These are phyloP conservation scores for Isoetes taiwanensis DNA, from an alignment of 75 land plant species.

Conservation along the genomic window DNA sequence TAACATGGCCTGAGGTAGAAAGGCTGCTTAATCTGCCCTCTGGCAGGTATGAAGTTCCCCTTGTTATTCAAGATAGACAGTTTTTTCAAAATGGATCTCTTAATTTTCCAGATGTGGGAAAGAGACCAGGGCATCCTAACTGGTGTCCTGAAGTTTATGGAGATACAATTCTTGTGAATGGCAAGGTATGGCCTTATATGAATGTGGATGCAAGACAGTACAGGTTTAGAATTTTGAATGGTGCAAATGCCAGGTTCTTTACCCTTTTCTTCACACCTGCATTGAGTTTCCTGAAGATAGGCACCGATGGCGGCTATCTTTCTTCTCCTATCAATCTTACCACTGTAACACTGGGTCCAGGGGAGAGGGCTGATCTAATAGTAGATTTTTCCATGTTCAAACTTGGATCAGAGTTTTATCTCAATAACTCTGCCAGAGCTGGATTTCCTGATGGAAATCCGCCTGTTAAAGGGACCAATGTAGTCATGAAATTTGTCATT, in stretches of 20 bases:
- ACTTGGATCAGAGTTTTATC: too few relatives aligned
- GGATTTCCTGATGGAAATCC: too few relatives aligned
- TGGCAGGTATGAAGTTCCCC: too few relatives aligned
- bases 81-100: not conserved
- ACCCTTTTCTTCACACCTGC: not conserved
- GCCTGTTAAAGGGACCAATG: too few relatives aligned
- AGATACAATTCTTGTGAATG: not conserved
- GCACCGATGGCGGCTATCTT: not conserved
- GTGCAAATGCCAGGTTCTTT: not conserved
- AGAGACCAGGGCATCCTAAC: not conserved
- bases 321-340: not conserved
- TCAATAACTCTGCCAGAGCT: too few relatives aligned
- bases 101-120: not conserved
- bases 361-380: not conserved
- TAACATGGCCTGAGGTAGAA: too few relatives aligned
- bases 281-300: not conserved
- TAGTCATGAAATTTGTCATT: too few relatives aligned
- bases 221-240: not conserved
- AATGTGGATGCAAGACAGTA: not conserved
- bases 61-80: not conserved
- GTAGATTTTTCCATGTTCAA: not conserved
- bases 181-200: conserved; percentile 2
- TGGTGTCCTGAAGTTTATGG: not conserved
- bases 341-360: not conserved
- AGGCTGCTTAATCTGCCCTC: too few relatives aligned